Evolutionary conservation across 192 early-diverging fungal species (phyloP).

Genomic region (Jimgerdemannia flammicorona): DNA sequence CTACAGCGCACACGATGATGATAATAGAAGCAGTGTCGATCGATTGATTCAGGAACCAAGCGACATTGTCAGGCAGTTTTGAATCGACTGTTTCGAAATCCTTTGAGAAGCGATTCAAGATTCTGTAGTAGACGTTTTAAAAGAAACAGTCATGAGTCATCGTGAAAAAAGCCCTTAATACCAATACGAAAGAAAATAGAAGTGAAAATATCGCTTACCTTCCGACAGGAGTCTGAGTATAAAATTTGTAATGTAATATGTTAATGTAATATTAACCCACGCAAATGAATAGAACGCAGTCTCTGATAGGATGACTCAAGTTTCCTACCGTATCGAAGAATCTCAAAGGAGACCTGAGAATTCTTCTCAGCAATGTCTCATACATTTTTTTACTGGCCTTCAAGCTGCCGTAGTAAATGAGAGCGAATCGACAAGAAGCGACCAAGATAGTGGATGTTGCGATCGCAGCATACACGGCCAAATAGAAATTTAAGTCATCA

Average conservation of each 20-base stretch:
- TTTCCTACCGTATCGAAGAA: slow-evolving; percentile 76
- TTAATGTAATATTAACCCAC: neutral
- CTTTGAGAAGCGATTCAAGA: slow-evolving; percentile 86
- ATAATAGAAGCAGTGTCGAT: slow-evolving; percentile 48
- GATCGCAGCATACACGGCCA: slow-evolving; percentile 56
- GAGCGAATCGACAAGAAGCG: slow-evolving; percentile 21
- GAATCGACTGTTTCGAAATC: slow-evolving; percentile 84
- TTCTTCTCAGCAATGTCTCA: slow-evolving; percentile 45
- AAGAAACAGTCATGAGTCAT: neutral
- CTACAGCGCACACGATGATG: slow-evolving; percentile 54
- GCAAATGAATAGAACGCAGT: neutral
- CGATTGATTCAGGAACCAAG: slow-evolving; percentile 39
- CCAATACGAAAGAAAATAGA: no score
- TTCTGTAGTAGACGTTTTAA: slow-evolving; percentile 52
- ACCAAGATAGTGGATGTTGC: slow-evolving; percentile 24
- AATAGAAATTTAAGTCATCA: slow-evolving; percentile 45
- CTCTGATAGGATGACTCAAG: neutral
- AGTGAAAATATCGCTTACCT: neutral
- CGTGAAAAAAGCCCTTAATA: neutral
- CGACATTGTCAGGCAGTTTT: slow-evolving; percentile 44
- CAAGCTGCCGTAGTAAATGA: slow-evolving; percentile 41
- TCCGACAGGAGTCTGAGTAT: neutral
- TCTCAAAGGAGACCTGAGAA: slow-evolving; percentile 69
- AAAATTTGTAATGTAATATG: neutral
- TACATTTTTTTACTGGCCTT: slow-evolving; percentile 59